Base-by-base conservation (phyloP, 495 filamentous ascomycete species). In the Penicillium cinerascens region DNA sequence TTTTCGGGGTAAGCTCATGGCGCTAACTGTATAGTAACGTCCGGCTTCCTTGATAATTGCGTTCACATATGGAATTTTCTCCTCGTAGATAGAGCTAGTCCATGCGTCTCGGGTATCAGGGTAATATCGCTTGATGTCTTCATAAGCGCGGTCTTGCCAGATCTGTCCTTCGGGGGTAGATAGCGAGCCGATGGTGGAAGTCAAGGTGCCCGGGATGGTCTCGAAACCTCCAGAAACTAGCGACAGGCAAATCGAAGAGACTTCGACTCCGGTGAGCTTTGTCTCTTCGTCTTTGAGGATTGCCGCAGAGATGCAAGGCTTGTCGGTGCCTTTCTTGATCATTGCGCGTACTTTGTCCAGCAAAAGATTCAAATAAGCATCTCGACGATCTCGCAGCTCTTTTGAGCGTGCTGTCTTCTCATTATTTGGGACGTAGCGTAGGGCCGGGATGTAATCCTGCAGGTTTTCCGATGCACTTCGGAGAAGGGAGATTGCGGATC, bases 1-100 rank as follows among this genome's bases (percentile, higher is more conserved):
- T 59, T 79, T 79, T 25, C 80, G 55, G 3, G 78, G 78, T 16
- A 81, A 56, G 44, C 72, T 76, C 77, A 83, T 81, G 1, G 75
- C 61, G 55, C 70, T 75, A 29, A 81, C 78, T 4, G 80, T 81
- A 47, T 82, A 83, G 52, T 76, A 83, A 7, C 80, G 61, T 1
- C 66, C 75, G 3, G 78, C 78, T 53, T 83, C 80, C 43, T 81
- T 81, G 46, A 82, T 59, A 13, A 80, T 72, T 0, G 75, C 74
- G 49, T 75, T 77, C 16, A 80, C 45, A 44, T 77, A 80, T 0
- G 73, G 71, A 1, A 76, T 60, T 44, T 74, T 73, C 53, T 83
- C 79, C 36, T 78, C 70, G 10, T 66, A 45, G 20, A 77, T 73
- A 18, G 59, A 69, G 22, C 64, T 70, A 11, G 56, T 63, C 78